These are phyloP conservation scores for Ogataea kodamae DNA, from an alignment of 805 yeast genomes.

Conservation along the genomic window DNA sequence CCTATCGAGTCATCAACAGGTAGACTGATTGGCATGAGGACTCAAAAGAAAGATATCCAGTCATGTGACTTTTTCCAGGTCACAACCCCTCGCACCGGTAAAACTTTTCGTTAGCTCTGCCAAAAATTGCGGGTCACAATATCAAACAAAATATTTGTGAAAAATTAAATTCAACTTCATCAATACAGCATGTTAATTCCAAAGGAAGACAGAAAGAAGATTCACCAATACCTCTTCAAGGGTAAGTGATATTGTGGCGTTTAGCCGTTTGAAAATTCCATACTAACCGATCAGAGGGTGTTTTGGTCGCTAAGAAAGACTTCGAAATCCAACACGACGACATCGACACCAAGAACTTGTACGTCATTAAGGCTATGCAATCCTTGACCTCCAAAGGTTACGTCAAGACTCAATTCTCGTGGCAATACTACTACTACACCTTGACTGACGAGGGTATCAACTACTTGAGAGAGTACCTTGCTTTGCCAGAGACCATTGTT, in stretches of 20 bases:
- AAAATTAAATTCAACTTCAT: slow-evolving; percentile 11
- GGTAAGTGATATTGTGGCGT: slow-evolving; percentile 53
- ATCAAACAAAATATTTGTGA: slow-evolving; percentile 10
- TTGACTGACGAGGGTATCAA: slow-evolving; percentile 99
- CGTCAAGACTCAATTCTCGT: slow-evolving; percentile 99
- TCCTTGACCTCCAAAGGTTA: slow-evolving; percentile 97
- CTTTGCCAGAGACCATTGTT: slow-evolving; percentile 97
- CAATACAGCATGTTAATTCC: slow-evolving; percentile 89
- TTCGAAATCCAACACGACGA: slow-evolving; percentile 97
- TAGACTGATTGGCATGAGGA: slow-evolving; percentile 6
- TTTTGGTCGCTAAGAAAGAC: slow-evolving; percentile 99
- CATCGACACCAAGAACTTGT: slow-evolving; percentile 96
- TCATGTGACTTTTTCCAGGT: slow-evolving; percentile 15
- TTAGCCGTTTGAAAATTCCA: neutral
- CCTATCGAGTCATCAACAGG: slow-evolving; percentile 1
- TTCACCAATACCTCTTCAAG: slow-evolving; percentile 98
- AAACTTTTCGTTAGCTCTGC: slow-evolving; percentile 14
- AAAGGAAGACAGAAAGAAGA: slow-evolving; percentile 99
- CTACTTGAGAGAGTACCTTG: slow-evolving; percentile 95
- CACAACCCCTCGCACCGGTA: slow-evolving; percentile 8
- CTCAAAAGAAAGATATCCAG: neutral
- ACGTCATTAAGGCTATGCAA: slow-evolving; percentile 98
- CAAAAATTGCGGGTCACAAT: slow-evolving; percentile 10
- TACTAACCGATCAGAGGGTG: slow-evolving; percentile 72
- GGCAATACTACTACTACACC: slow-evolving; percentile 99